Conservation (phyloP, 192 early-diverging fungal genomes). For the Allomyces javanicus region DNA sequence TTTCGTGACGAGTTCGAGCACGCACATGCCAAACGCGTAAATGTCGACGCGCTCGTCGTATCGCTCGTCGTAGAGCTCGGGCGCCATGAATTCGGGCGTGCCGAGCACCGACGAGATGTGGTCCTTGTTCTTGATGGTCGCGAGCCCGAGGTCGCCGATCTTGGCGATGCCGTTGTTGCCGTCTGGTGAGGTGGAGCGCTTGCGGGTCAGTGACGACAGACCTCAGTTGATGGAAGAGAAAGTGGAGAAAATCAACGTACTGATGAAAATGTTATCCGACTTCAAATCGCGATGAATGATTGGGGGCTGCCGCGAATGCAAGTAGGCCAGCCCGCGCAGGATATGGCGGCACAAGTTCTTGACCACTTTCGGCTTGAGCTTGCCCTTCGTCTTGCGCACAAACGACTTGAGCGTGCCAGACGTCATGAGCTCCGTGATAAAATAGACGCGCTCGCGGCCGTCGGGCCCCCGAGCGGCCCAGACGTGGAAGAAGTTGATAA, state of each 20-base stretch:
- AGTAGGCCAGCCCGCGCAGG: constrained; percentile 52
- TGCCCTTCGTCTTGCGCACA: constrained; percentile 45
- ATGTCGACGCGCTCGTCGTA: constrained; percentile 78
- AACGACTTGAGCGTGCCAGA: constrained; percentile 64
- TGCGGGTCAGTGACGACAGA: too few species aligned
- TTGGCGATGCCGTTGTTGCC: constrained; percentile 72
- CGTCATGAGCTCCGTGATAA: constrained; percentile 82
- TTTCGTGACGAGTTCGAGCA: constrained; percentile 28
- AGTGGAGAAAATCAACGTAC: constrained; percentile 3
- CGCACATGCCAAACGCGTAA: constrained; percentile 77
- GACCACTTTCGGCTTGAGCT: constrained; percentile 50
- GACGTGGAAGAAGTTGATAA: constrained; percentile 53
- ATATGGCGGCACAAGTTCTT: constrained; percentile 68
- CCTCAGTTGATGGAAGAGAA: too few species aligned
- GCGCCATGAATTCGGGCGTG: constrained; percentile 78
- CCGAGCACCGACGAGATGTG: constrained; percentile 55
- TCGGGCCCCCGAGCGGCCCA: constrained; percentile 38
- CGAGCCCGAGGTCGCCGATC: constrained; percentile 69
- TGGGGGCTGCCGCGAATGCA: constrained; percentile 54
- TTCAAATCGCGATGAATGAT: constrained; percentile 65
- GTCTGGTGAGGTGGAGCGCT: neutral
- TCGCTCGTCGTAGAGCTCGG: constrained; percentile 72
- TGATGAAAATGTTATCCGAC: constrained; percentile 73
- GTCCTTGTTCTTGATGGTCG: constrained; percentile 37
- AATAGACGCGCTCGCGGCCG: constrained; percentile 45